A percentile compares a stretch with the other conserved stretches of the same genome.
These are phyloP conservation scores for Somion occarium DNA, from an alignment of 1,284 basidiomycete species.

Conservation along the genomic window DNA sequence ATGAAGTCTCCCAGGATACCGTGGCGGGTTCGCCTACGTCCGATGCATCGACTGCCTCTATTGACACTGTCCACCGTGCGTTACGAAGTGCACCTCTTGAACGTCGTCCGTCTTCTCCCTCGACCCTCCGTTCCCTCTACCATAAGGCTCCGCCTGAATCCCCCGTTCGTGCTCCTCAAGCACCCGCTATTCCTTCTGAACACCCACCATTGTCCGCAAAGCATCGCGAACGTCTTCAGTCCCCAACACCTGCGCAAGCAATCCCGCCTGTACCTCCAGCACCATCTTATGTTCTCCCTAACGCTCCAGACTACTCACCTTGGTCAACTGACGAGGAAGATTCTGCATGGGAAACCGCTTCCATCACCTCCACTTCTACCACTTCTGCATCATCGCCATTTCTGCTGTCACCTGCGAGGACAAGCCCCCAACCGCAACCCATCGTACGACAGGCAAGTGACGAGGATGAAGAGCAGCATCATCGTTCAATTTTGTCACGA, in stretches of 20 bases:
- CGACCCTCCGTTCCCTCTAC: constrained; percentile 32
- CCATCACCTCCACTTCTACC: constrained; percentile 52
- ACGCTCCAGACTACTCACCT: constrained; percentile 38
- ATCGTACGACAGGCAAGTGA: constrained; percentile 29
- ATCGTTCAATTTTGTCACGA: constrained; percentile 20
- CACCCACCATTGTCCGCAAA: constrained; percentile 5
- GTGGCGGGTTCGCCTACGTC: constrained; percentile 21
- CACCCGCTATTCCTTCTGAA: constrained; percentile 15
- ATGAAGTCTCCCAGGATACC: constrained; percentile 16
- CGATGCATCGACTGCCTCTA: constrained; percentile 22
- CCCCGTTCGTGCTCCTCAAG: constrained; percentile 16
- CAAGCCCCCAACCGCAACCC: constrained; percentile 25
- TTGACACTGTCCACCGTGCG: constrained; percentile 18
- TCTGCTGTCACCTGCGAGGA: constrained; percentile 29
- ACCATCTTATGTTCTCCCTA: constrained; percentile 1
- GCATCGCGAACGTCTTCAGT: not conserved
- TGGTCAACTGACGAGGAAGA: constrained; percentile 78
- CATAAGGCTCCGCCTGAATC: constrained; percentile 7
- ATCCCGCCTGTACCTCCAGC: constrained; percentile 4
- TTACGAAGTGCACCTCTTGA: constrained; percentile 32
- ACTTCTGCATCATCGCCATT: constrained; percentile 42
- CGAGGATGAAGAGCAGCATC: constrained; percentile 31
- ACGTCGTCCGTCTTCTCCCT: constrained; percentile 46
- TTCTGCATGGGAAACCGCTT: constrained; percentile 68
- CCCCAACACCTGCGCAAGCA: not conserved